Evolutionary conservation across 2,329 filamentous ascomycete genomes (phyloP), one percentile per base, ranked within the genome.

Genomic region (Neophaeococcomyces mojaviensis): DNA sequence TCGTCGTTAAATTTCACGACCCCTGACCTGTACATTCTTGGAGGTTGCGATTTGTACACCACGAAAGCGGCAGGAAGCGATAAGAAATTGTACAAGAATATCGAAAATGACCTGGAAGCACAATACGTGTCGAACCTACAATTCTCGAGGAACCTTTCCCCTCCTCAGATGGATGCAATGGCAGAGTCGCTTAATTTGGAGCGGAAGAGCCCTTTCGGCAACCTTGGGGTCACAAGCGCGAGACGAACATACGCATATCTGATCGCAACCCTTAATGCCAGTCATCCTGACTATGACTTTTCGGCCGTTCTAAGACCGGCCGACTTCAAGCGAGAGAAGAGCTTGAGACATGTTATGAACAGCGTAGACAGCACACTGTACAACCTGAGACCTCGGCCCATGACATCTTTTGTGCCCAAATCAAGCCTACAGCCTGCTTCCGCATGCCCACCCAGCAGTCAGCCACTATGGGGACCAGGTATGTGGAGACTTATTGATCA

Each of bases 221-320:
- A 86, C 13, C 76, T 98, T 48, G 89, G 86, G 50, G 86, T 96
- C 59, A 80, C 88, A 40, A 86, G 86, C 38, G 92, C 88, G 61
- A 85, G 92, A 31, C 82, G 90, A 55, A 95, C 87, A 0, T 97
- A 94, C 66, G 89, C 92, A 36, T 97, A 97, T 64, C 71, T 98
- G 42, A 97, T 98, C 57, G 92, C 92, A 31, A 97, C 90, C 0
- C 73, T 98, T 30, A 98, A 98, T 61, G 92, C 92, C 4, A 94
- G 87, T 48, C 90, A 98, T 67, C 82, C 86, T 2, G 87, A 98
- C 67, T 97, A 98, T 65, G 92, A 98, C 66, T 98, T 98, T 68
- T 95, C 88, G 2, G 85, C 95, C 61, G 83, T 92, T 28, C 73
- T 97, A 48, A 82, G 89, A 31, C 89, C 92, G 0, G 78, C 82